Evolutionary conservation across 805 yeast genomes (phyloP).

Genomic region (Cyberlindnera amylophila): DNA sequence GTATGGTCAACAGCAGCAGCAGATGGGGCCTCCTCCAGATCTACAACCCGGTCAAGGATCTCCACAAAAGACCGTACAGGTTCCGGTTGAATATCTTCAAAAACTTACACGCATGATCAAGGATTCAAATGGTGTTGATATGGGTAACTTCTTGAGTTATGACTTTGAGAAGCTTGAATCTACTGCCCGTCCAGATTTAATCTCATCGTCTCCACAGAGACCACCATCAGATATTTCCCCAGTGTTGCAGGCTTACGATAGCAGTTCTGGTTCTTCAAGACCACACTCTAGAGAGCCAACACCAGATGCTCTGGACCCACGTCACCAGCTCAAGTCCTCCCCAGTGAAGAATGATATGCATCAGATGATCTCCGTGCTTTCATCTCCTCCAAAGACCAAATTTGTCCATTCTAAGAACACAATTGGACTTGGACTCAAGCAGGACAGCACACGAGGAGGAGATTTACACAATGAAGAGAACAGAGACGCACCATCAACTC

Average conservation of each 20-base stretch:
- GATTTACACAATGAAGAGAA: too few species aligned
- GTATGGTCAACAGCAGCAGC: constrained; percentile 3
- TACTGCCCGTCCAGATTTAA: constrained; percentile 1
- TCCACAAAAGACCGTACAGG: constrained; percentile 22
- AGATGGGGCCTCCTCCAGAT: constrained; percentile 1
- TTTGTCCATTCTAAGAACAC: constrained; percentile 10
- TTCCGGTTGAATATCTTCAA: constrained; percentile 27
- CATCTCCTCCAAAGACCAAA: constrained; percentile 13
- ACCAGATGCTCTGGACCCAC: constrained; percentile 7
- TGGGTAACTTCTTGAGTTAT: constrained; percentile 18
- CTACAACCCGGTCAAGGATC: constrained; percentile 1
- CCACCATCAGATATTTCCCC: constrained; percentile 12
- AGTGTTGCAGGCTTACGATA: constrained; percentile 7
- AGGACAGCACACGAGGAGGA: constrained; percentile 10
- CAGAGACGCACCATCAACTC: constrained; percentile 29
- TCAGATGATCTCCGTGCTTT: not conserved
- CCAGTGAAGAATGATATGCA: constrained; percentile 3
- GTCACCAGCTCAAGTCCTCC: constrained; percentile 4
- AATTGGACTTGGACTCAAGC: constrained; percentile 15
- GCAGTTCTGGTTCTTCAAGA: constrained; percentile 6
- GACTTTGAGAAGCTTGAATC: constrained; percentile 17
- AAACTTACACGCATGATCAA: constrained; percentile 23
- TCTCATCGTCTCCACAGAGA: constrained; percentile 12
- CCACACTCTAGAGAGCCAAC: constrained; percentile 12
- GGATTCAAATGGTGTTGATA: constrained; percentile 21